Conservation (phyloP, 139 green algal genomes). For the Volvox reticuliferus region DNA sequence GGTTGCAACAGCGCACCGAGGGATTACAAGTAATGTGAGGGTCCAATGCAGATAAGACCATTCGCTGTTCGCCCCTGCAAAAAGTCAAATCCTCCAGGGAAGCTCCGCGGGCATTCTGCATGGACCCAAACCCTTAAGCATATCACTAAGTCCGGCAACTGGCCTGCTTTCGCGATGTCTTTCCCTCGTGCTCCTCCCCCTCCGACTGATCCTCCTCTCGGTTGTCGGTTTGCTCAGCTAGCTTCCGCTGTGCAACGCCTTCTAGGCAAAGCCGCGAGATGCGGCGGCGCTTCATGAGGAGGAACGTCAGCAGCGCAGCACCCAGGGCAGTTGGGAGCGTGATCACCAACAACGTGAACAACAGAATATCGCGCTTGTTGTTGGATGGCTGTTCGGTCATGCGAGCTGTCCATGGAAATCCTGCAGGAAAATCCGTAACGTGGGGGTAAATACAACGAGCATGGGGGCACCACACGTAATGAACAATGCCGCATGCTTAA, state of each 20-base stretch:
- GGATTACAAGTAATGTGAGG: not conserved
- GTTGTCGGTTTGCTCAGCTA: not conserved
- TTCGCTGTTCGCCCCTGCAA: not conserved
- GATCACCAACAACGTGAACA: conserved; percentile 28
- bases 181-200: not conserved
- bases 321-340: conserved; percentile 20
- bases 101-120: not conserved
- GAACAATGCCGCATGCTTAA: too few species aligned
- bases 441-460: too few species aligned
- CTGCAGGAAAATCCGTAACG: not conserved
- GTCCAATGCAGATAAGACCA: too few species aligned
- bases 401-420: not conserved
- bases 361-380: not conserved
- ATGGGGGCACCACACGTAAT: too few species aligned
- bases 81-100: not conserved
- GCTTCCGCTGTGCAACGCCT: not conserved
- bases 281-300: conserved; percentile 17
- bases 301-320: not conserved
- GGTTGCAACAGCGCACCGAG: not conserved
- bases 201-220: not conserved
- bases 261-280: not conserved
- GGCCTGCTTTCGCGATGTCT: not conserved
- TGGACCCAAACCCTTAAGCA: not conserved
- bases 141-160: too few species aligned
- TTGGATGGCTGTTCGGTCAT: too few species aligned